Evolutionary conservation across 129 eudicot genomes (phyloP).

Genomic region (Saussurea involucrata): DNA sequence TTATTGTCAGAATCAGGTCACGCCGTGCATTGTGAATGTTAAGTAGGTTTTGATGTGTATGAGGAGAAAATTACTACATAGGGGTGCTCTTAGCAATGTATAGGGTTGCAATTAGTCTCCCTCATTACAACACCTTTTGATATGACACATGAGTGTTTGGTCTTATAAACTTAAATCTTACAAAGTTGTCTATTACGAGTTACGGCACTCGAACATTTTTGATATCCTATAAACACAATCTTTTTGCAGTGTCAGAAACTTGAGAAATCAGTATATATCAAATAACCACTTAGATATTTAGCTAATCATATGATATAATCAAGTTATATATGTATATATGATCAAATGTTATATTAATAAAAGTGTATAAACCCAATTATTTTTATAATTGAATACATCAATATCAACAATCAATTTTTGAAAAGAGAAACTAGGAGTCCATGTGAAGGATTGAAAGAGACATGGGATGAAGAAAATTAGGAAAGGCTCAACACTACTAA

Average conservation of each 20-base stretch:
- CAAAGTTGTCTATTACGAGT: too few species aligned
- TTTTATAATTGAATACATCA: neutral
- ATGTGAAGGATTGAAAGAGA: constrained; percentile 27
- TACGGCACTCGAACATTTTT: too few species aligned
- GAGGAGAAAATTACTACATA: too few species aligned
- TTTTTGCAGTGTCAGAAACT: neutral
- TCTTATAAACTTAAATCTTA: too few species aligned
- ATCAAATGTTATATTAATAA: neutral
- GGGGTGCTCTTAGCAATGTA: too few species aligned
- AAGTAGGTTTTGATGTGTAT: too few species aligned
- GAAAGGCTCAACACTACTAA: constrained; percentile 15
- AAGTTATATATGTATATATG: neutral
- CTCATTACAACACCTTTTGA: too few species aligned
- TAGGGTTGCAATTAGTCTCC: too few species aligned
- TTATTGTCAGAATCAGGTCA: too few species aligned
- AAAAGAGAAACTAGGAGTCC: constrained; percentile 8
- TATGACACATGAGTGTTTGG: too few species aligned
- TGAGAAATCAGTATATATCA: neutral
- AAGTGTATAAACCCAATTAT: neutral
- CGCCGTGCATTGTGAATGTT: too few species aligned
- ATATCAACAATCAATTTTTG: neutral
- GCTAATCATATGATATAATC: neutral
- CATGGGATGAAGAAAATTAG: constrained; percentile 20
- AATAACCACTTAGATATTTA: neutral
- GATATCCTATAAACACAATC: too few species aligned